Percentiles rank a stretch among this genome's conserved stretches.
Evolutionary conservation across 805 yeast genomes (phyloP).

Genomic region (Candida lessepsii): DNA sequence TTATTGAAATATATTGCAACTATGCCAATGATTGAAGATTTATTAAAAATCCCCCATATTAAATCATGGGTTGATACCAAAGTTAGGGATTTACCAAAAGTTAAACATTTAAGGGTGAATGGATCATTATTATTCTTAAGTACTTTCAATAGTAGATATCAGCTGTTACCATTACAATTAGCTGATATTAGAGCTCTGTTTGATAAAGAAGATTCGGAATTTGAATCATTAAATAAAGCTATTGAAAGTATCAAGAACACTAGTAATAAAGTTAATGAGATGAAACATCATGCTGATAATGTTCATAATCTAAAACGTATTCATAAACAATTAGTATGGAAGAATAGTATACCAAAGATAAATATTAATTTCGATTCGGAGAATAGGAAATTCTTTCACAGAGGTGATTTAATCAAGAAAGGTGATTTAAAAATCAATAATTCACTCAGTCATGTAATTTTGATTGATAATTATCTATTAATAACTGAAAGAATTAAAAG

Average conservation of each 20-base stretch:
- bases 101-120: slow-evolving; percentile 42
- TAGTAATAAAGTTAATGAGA: slow-evolving; percentile 59
- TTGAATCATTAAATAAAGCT: slow-evolving; percentile 49
- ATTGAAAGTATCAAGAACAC: slow-evolving; percentile 53
- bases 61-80: slow-evolving; percentile 59
- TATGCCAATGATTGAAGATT: slow-evolving; percentile 58
- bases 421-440: slow-evolving; percentile 66
- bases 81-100: slow-evolving; percentile 49
- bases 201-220: slow-evolving; percentile 49
- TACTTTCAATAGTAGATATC: slow-evolving; percentile 44
- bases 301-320: slow-evolving; percentile 53
- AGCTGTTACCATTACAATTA: slow-evolving; percentile 60
- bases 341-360: slow-evolving; percentile 39
- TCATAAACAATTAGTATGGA: slow-evolving; percentile 55
- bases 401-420: slow-evolving; percentile 59
- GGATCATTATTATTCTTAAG: slow-evolving; percentile 40
- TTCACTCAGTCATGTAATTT: slow-evolving; percentile 48
- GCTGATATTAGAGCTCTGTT: slow-evolving; percentile 51
- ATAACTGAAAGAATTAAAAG: slow-evolving; percentile 57
- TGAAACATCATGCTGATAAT: slow-evolving; percentile 61
- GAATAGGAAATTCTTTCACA: slow-evolving; percentile 53
- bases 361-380: slow-evolving; percentile 53
- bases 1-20: slow-evolving; percentile 60
- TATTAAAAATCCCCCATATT: slow-evolving; percentile 50
- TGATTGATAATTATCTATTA: slow-evolving; percentile 69